These are phyloP conservation scores for Aspergillus cejpii DNA, from an alignment of 2,329 filamentous ascomycete species.

Conservation along the genomic window DNA sequence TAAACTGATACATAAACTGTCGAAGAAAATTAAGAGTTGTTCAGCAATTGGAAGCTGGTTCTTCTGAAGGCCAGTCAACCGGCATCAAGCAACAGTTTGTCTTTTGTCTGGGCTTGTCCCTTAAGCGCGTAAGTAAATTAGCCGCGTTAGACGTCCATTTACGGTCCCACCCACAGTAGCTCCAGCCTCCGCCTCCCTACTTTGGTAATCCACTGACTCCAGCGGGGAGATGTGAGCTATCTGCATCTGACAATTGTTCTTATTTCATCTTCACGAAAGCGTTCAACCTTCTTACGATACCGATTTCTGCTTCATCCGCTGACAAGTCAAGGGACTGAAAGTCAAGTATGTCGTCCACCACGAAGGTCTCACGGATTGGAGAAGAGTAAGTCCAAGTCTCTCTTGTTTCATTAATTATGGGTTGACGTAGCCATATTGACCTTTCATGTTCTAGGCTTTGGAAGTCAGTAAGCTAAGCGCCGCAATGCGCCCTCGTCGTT, in stretches of 20 bases:
- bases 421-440: conserved; percentile 17
- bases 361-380: conserved; percentile 62
- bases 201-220: conserved; percentile 13
- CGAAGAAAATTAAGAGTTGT: not conserved
- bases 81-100: not conserved
- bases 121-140: conserved; percentile 7
- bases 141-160: conserved; percentile 22
- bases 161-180: conserved; percentile 14
- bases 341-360: conserved; percentile 49
- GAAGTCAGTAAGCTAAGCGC: conserved; percentile 61
- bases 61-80: not conserved
- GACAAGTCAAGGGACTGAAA: conserved; percentile 21
- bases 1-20: not conserved
- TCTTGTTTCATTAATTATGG: conserved; percentile 1
- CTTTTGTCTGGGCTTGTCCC: conserved; percentile 5
- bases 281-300: not conserved
- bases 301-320: conserved; percentile 3
- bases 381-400: conserved; percentile 57
- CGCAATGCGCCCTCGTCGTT: not conserved
- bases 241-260: conserved; percentile 6
- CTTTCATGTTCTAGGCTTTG: conserved; percentile 60
- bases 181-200: conserved; percentile 12
- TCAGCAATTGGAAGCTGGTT: not conserved
- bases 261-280: not conserved
- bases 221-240: conserved; percentile 16